Conservation (phyloP, 345 rosid species). For the Boechera divaricarpa region DNA sequence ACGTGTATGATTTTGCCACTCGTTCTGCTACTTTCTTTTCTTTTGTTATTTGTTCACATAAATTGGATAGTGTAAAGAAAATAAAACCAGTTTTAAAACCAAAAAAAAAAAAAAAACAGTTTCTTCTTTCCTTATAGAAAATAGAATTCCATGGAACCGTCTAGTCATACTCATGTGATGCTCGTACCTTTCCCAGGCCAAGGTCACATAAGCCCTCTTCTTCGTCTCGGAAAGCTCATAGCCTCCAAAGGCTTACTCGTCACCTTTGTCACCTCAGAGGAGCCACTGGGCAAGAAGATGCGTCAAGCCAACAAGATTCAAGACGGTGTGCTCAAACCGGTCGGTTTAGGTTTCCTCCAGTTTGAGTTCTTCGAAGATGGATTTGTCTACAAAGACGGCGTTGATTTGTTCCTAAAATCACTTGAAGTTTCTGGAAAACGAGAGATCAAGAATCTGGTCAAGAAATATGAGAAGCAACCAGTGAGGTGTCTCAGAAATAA, state of each 20-base stretch:
- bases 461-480: conserved; percentile 35
- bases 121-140: conserved; percentile 2
- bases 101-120: background rate
- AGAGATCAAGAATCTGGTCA: conserved; percentile 52
- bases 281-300: conserved; percentile 58
- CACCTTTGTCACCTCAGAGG: conserved; percentile 59
- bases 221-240: conserved; percentile 68
- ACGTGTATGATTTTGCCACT: conserved; percentile 19
- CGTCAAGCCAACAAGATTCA: conserved; percentile 56
- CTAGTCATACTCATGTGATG: conserved; percentile 55
- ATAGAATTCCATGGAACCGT: conserved; percentile 28
- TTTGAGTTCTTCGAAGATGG: conserved; percentile 68
- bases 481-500: conserved; percentile 75
- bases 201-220: conserved; percentile 81
- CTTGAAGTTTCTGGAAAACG: conserved; percentile 59
- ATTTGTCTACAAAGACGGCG: no score
- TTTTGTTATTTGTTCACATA: background rate
- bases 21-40: background rate
- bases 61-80: background rate
- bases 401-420: no score
- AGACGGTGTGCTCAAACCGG: conserved; percentile 51
- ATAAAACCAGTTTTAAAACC: background rate
- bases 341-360: conserved; percentile 64
- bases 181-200: conserved; percentile 78
- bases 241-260: conserved; percentile 76